A percentile compares a stretch with the other conserved stretches of the same genome.
phyloP scores from a whole-genome alignment of 768 basidiomycete genomes.

The Leccinum uliginosum region DNA sequence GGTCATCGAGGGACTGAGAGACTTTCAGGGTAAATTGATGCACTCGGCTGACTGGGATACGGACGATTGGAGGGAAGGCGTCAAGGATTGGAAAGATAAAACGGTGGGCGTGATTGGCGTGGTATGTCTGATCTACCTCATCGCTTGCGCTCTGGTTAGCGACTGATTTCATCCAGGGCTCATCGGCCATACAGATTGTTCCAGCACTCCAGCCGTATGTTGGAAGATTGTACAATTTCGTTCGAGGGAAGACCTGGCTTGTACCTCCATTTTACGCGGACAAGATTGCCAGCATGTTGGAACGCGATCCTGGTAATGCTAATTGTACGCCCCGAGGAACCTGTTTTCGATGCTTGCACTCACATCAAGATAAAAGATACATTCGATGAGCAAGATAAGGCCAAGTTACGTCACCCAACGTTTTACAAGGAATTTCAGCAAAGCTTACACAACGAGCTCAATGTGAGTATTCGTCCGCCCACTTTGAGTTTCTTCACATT shows the following conservation, averaged over 20 bases:
- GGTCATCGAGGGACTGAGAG: neutral
- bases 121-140: neutral
- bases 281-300: neutral
- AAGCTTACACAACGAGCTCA: neutral
- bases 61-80: slow-evolving; percentile 42
- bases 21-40: neutral
- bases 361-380: neutral
- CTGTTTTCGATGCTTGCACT: neutral
- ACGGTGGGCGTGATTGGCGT: neutral
- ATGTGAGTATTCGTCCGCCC: neutral
- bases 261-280: neutral
- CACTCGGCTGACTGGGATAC: slow-evolving; percentile 40
- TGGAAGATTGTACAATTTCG: neutral
- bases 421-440: neutral
- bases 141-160: neutral
- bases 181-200: neutral
- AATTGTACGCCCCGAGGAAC: slow-evolving; percentile 35
- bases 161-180: neutral
- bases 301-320: slow-evolving; percentile 7
- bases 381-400: neutral
- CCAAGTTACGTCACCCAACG: neutral
- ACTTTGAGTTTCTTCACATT: neutral
- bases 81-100: slow-evolving; percentile 48
- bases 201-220: neutral
- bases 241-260: neutral